A percentile compares a stretch with the other conserved stretches of the same genome.
These are phyloP conservation scores for Septoria petroselini DNA, from an alignment of 2,329 filamentous ascomycete species.

Conservation along the genomic window DNA sequence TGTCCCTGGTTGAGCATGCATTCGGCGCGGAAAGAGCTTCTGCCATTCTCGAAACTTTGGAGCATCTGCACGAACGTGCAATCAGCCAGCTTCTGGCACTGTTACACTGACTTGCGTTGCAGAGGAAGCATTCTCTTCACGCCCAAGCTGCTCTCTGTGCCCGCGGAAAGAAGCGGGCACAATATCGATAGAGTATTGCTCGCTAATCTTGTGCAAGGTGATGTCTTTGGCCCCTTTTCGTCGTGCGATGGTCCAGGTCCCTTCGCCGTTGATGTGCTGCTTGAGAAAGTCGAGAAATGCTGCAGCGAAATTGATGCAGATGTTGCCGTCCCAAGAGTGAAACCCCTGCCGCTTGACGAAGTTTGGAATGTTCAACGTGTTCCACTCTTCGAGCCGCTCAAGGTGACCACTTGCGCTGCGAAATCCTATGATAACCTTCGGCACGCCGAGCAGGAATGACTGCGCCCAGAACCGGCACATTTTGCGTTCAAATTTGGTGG, in stretches of 20 bases:
- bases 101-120: neutral
- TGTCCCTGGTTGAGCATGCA: conserved; percentile 27
- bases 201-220: conserved; percentile 65
- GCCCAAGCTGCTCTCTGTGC: conserved; percentile 16
- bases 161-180: conserved; percentile 14
- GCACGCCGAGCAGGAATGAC: conserved; percentile 88
- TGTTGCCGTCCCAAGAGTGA: conserved; percentile 81
- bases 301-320: conserved; percentile 86
- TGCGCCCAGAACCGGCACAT: conserved; percentile 91
- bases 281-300: conserved; percentile 60
- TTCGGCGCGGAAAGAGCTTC: conserved; percentile 20
- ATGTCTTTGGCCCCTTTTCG: conserved; percentile 60
- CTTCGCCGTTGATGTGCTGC: conserved; percentile 56
- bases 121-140: neutral
- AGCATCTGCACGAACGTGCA: neutral
- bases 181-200: conserved; percentile 20
- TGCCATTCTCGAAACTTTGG: neutral
- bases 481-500: conserved; percentile 79
- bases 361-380: conserved; percentile 74
- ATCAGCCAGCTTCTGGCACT: neutral
- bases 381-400: conserved; percentile 69
- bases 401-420: conserved; percentile 71
- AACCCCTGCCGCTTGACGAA: conserved; percentile 66
- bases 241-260: conserved; percentile 77
- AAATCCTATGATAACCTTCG: conserved; percentile 88